These are phyloP conservation scores for Zasmidium citrigriseum DNA, from an alignment of 2,329 filamentous ascomycete species.

Conservation along the genomic window DNA sequence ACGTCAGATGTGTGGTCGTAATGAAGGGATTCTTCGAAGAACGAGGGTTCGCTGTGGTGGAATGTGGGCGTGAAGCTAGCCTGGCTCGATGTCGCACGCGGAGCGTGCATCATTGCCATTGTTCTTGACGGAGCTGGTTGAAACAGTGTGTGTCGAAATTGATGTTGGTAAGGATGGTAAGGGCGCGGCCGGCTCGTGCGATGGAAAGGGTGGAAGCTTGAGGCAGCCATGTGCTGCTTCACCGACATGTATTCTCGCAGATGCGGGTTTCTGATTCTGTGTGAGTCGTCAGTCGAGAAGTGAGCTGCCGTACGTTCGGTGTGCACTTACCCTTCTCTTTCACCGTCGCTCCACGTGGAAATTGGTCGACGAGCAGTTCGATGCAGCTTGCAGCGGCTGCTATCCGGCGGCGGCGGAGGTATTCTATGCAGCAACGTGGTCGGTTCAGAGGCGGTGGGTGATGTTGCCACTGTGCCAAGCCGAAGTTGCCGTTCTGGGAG, in stretches of 20 bases:
- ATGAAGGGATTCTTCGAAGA: constrained; percentile 5
- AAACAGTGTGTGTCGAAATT: constrained; percentile 8
- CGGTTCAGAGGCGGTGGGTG: constrained; percentile 6
- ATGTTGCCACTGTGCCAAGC: not conserved
- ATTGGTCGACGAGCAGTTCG: constrained; percentile 3
- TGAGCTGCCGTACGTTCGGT: constrained; percentile 18
- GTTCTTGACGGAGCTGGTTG: constrained; percentile 6
- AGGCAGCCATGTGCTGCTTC: constrained; percentile 4
- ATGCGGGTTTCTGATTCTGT: not conserved
- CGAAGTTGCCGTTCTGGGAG: not conserved
- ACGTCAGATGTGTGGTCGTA: not conserved
- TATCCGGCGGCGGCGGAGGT: not conserved
- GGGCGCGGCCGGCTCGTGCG: not conserved
- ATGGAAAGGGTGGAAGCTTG: not conserved
- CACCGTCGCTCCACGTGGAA: constrained; percentile 6
- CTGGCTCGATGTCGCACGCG: not conserved
- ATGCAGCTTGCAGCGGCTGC: constrained; percentile 3
- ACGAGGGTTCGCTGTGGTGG: not conserved
- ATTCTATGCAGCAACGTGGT: constrained; percentile 8
- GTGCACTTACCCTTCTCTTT: constrained; percentile 21
- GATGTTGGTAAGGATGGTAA: not conserved
- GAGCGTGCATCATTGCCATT: constrained; percentile 10
- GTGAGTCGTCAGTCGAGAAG: not conserved
- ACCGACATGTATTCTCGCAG: constrained; percentile 11
- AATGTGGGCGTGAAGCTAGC: not conserved